Base-by-base conservation (phyloP, 2,329 filamentous ascomycete genomes). In the Thermoascus crustaceus region DNA sequence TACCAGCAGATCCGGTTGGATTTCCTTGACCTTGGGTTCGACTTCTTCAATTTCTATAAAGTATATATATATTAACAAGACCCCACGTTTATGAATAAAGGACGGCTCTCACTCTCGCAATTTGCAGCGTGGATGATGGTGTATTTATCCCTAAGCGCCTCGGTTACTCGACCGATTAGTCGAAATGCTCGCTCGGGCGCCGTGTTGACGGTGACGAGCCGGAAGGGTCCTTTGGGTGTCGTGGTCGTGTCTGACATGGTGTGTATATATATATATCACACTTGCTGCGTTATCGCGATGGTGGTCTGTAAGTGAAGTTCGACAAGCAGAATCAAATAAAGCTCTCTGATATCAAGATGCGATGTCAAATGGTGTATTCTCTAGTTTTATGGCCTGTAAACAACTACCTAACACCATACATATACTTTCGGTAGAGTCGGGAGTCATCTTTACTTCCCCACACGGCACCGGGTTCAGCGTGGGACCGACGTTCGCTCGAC, bases 191-290 rank as follows among this genome's bases (percentile, higher is more conserved):
- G 67, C 43, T 80, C 78, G 1, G 79, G 78, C 2, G 72, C 76
- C 1, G 72, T 81, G 60, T 82, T 83, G 45, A 83, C 77, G 2
- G 77, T 83, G 19, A 82, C 71, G 8, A 83, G 69, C 47, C 66
- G 72, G 60, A 70, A 82, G 3, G 76, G 76, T 11, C 75, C 75
- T 45, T 69, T 66, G 9, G 69, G n/a, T n/a, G n/a, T n/a, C n/a
- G n/a, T n/a, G n/a, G n/a, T n/a, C n/a, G 35, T 20, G 32, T 43
- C 42, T 23, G 30, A 18, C 38, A 40, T 40, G 30, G 8, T 36
- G 29, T 17, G 23, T 23, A 16, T 31, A 29, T 38, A 44, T 39
- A 37, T 46, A 41, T 41, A 38, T n/a, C n/a, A n/a, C n/a, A n/a
- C n/a, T n/a, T n/a, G n/a, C n/a, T n/a, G n/a, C n/a, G n/a, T n/a